A percentile compares a stretch with the other conserved stretches of the same genome.
Conservation (phyloP, 2,329 filamentous ascomycete species). For the Tolypocladium sp. region DNA sequence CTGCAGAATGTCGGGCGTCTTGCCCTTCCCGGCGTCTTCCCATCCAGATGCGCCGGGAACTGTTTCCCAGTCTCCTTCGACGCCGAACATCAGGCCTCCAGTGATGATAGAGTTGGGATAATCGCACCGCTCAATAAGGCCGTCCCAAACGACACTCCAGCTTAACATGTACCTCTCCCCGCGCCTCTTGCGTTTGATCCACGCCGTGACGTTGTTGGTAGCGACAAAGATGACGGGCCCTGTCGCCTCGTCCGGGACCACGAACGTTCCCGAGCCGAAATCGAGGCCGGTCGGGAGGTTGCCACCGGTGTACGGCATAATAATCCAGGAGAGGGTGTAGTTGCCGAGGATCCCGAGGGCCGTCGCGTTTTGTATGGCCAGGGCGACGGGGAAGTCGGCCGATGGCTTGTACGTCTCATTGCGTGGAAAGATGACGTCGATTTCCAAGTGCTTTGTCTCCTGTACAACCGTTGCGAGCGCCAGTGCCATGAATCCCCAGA, state of each 20-base stretch:
- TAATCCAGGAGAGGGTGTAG: background rate
- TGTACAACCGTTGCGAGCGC: background rate
- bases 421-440: background rate
- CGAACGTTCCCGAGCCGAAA: background rate
- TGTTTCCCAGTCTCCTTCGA: background rate
- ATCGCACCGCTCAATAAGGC: background rate
- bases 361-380: background rate
- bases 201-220: background rate
- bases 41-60: fast-evolving
- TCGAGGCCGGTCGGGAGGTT: too few relatives aligned
- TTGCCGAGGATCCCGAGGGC: background rate
- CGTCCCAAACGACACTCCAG: background rate
- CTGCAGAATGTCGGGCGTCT: background rate
- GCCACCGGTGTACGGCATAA: background rate
- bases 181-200: background rate
- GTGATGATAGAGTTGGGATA: background rate
- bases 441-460: background rate
- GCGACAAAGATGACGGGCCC: background rate
- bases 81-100: background rate
- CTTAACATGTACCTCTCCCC: too few relatives aligned
- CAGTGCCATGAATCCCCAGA: background rate
- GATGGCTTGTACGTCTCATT: background rate
- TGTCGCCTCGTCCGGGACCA: background rate
- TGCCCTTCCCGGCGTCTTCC: background rate
- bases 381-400: background rate